Percentiles rank a stretch among this genome's conserved stretches.
Conservation (phyloP, 352 stramenopile genomes). For the Phytopythium litorale region DNA sequence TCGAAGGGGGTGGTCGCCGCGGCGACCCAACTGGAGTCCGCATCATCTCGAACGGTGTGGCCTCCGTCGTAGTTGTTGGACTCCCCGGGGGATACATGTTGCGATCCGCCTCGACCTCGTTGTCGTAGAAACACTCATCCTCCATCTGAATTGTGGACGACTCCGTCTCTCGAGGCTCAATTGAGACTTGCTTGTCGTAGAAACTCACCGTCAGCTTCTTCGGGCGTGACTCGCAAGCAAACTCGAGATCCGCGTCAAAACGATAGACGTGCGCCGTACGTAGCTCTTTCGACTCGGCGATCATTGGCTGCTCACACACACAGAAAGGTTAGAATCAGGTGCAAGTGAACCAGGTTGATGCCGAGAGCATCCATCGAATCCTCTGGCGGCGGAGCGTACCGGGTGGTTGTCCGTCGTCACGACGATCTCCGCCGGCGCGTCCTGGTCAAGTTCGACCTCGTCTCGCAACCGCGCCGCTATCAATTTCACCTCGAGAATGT, state of each 20-base stretch:
- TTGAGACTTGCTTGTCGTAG: conserved; percentile 48
- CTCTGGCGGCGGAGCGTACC: conserved; percentile 19
- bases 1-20: conserved; percentile 16
- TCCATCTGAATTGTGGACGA: conserved; percentile 53
- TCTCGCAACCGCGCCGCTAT: conserved; percentile 66
- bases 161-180: conserved; percentile 24
- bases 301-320: neutral
- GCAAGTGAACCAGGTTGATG: neutral
- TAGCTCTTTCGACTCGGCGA: conserved; percentile 63
- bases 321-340: neutral
- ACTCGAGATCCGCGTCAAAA: conserved; percentile 76
- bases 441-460: conserved; percentile 55
- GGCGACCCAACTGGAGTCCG: conserved; percentile 49
- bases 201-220: conserved; percentile 69
- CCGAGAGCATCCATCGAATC: neutral
- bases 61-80: conserved; percentile 45
- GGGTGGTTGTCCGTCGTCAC: conserved; percentile 62
- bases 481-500: conserved; percentile 82
- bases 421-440: conserved; percentile 56
- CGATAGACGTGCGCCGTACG: conserved; percentile 80
- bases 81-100: conserved; percentile 37
- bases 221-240: conserved; percentile 57
- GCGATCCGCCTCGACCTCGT: conserved; percentile 16
- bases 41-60: conserved; percentile 69
- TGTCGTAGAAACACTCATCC: conserved; percentile 47